phyloP scores from a whole-genome alignment of 306 rosid genomes.

The Psophocarpus tetragonolobus region DNA sequence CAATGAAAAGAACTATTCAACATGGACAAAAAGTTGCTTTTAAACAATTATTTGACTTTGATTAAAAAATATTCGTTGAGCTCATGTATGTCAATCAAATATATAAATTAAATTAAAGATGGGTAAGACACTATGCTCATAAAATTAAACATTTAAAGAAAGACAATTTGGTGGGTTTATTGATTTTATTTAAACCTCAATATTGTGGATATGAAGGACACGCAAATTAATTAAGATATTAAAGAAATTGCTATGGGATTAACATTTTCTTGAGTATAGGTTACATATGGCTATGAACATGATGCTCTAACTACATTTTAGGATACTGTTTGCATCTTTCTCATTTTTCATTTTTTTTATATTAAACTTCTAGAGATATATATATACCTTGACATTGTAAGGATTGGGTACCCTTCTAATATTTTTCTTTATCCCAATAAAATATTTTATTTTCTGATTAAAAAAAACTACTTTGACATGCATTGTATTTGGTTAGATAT shows the following conservation, averaged over 20 bases:
- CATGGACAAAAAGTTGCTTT: neutral
- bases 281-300: neutral
- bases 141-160: neutral
- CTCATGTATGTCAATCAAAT: neutral
- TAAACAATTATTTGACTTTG: neutral
- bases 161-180: neutral
- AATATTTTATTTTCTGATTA: too few species aligned
- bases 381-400: neutral
- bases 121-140: neutral
- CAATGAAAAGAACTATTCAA: constrained; percentile 7
- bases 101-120: neutral
- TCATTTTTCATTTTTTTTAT: too few species aligned
- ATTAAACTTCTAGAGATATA: neutral
- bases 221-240: neutral
- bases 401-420: too few species aligned
- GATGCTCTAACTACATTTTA: neutral
- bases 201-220: neutral
- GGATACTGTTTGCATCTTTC: neutral
- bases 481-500: too few species aligned
- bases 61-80: neutral
- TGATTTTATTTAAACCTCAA: neutral
- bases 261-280: neutral
- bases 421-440: too few species aligned
- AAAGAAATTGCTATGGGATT: neutral
- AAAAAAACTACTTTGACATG: too few species aligned